Evolutionary conservation across 768 basidiomycete species (phyloP).

Genomic region (Serendipita sp.): DNA sequence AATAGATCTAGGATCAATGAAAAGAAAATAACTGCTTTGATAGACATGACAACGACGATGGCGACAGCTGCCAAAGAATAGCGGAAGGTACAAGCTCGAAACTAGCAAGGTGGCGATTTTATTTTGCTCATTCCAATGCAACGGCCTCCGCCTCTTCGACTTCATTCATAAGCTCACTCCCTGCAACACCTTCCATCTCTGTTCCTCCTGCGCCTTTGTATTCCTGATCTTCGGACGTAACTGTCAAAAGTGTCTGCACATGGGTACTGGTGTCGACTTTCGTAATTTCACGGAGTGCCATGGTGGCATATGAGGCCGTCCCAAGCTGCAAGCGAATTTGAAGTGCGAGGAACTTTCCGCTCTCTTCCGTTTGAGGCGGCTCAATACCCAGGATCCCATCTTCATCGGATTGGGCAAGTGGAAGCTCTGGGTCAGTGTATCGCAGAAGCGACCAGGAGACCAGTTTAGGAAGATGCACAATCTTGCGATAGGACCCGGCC

Average conservation of each 20-base stretch:
- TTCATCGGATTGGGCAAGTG: constrained; percentile 89
- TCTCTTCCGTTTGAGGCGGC: constrained; percentile 42
- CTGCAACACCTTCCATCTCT: constrained; percentile 1
- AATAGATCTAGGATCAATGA: constrained; percentile 82
- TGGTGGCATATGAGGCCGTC: constrained; percentile 90
- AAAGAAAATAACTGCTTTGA: constrained; percentile 74
- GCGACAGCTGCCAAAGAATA: neutral
- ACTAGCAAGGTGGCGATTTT: neutral
- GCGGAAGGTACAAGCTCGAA: neutral
- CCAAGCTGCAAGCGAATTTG: constrained; percentile 76
- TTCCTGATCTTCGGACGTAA: constrained; percentile 65
- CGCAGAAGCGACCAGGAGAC: constrained; percentile 66
- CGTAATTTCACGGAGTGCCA: constrained; percentile 89
- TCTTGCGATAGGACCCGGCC: constrained; percentile 83
- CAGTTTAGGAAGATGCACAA: constrained; percentile 70
- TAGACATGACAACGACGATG: constrained; percentile 33
- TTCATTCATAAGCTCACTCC: constrained; percentile 13
- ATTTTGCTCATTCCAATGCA: neutral
- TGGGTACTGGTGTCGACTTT: constrained; percentile 93
- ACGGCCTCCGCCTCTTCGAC: constrained; percentile 17
- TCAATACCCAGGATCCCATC: constrained; percentile 76
- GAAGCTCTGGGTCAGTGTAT: constrained; percentile 87
- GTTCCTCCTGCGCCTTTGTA: constrained; percentile 38
- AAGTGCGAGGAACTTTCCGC: constrained; percentile 76
- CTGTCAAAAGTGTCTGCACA: constrained; percentile 67